phyloP scores from a whole-genome alignment of 1,284 basidiomycete species.

The Boletus sp. region DNA sequence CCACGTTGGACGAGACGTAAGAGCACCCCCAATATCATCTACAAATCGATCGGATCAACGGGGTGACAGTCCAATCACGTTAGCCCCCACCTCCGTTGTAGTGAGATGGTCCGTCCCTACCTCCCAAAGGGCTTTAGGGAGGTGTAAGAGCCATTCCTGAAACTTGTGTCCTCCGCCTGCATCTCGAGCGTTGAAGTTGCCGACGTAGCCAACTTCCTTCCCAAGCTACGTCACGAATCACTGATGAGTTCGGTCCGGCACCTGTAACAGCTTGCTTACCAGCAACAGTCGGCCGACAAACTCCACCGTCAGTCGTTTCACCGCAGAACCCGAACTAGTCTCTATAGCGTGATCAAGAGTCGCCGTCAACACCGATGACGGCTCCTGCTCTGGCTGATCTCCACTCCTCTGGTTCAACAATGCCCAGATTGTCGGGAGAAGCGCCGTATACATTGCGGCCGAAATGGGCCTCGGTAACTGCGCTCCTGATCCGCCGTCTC shows the following conservation, averaged over 20 bases:
- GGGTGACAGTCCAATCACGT: slow-evolving; percentile 1
- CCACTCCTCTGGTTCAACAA: slow-evolving; percentile 50
- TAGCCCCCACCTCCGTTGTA: slow-evolving; percentile 52
- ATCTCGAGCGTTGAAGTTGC: slow-evolving; percentile 42
- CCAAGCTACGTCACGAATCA: slow-evolving; percentile 48
- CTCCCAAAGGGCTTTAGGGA: slow-evolving; percentile 84
- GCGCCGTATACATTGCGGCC: slow-evolving; percentile 58
- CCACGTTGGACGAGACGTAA: slow-evolving; percentile 58
- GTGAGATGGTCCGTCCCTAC: slow-evolving; percentile 54
- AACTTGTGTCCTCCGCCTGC: slow-evolving; percentile 38
- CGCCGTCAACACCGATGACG: slow-evolving; percentile 42
- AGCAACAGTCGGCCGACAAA: slow-evolving; percentile 68
- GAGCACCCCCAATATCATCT: slow-evolving; percentile 62
- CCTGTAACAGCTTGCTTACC: slow-evolving; percentile 44
- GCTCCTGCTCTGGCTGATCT: slow-evolving; percentile 21
- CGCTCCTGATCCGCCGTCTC: slow-evolving; percentile 42
- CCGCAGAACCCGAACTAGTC: slow-evolving; percentile 51
- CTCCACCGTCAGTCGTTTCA: slow-evolving; percentile 63
- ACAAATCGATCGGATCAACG: slow-evolving; percentile 10
- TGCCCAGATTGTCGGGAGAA: slow-evolving; percentile 84
- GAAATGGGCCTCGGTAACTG: slow-evolving; percentile 49
- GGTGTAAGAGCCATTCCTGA: slow-evolving; percentile 60
- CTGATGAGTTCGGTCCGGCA: background rate
- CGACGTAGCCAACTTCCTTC: slow-evolving; percentile 51
- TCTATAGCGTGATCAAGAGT: slow-evolving; percentile 57